These are phyloP conservation scores for Gamarada debralockiae DNA, from an alignment of 495 filamentous ascomycete genomes.

Conservation along the genomic window DNA sequence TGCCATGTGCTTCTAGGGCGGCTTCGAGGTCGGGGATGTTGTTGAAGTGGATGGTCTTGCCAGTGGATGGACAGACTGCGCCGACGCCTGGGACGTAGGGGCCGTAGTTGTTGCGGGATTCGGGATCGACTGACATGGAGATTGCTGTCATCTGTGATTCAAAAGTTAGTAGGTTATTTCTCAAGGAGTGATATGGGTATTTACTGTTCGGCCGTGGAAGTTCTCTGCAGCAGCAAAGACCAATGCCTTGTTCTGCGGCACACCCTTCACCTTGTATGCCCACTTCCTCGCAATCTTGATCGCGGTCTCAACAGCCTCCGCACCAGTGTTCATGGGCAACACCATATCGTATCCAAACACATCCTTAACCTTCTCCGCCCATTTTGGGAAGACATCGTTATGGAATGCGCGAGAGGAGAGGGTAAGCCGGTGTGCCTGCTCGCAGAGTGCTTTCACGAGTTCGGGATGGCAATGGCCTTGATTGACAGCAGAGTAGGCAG, in stretches of 20 bases:
- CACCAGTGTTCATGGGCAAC: slow-evolving; percentile 97
- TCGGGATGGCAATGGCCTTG: slow-evolving; percentile 98
- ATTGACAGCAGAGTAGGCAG: slow-evolving; percentile 96
- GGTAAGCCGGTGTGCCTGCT: slow-evolving; percentile 87
- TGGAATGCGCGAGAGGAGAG: slow-evolving; percentile 95
- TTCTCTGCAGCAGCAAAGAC: slow-evolving; percentile 86
- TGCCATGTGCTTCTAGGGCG: slow-evolving; percentile 74
- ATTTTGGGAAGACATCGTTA: slow-evolving; percentile 97
- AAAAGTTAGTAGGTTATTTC: slow-evolving; percentile 18
- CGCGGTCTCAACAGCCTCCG: slow-evolving; percentile 97
- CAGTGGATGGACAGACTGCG: slow-evolving; percentile 70
- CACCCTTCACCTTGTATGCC: slow-evolving; percentile 96
- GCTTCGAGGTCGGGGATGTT: slow-evolving; percentile 75
- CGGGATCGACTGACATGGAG: slow-evolving; percentile 89
- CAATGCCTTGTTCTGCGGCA: slow-evolving; percentile 77
- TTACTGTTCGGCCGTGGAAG: slow-evolving; percentile 95
- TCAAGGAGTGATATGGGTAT: slow-evolving; percentile 31
- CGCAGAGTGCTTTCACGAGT: slow-evolving; percentile 81
- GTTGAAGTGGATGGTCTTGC: slow-evolving; percentile 78
- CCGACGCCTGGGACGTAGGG: slow-evolving; percentile 90
- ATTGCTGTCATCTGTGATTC: slow-evolving; percentile 81
- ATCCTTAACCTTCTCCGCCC: slow-evolving; percentile 85
- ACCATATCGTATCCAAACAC: slow-evolving; percentile 97
- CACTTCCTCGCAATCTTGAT: slow-evolving; percentile 98
- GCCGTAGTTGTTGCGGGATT: slow-evolving; percentile 95